Base-by-base conservation (phyloP, 148 eudicot genomes). In the Selenicereus undatus region DNA sequence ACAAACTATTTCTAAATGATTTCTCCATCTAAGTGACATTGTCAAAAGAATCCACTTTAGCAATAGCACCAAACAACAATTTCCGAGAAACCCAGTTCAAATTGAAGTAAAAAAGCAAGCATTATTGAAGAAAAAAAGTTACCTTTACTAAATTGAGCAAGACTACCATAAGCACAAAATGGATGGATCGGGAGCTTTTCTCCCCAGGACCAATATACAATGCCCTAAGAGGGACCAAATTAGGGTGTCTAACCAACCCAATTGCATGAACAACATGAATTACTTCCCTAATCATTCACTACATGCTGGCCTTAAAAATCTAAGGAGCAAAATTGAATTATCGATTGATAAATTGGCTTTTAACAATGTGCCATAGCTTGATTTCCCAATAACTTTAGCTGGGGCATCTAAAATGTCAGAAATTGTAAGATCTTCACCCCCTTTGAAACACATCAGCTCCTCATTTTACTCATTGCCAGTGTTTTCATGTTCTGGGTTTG, bases 121-220 rank as follows among this genome's bases (percentile, higher is more conserved):
- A 65, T 1, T 24, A 9, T 45, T 45, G 50, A 35, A 60, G 10
- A 22, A 66, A 2, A 77, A 32, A 22, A 48, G 17, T 29, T 84
- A 95, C 99, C 99, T 91, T 85, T 86, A n/a, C 91, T 90, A 76
- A 91, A 90, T 14, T 93, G 91, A 58, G 97, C 90, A 76, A 96
- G 85, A 86, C 84, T 92, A 16, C 91, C 90, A 56, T 52, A 43
- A 10, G 70, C 78, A 86, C 83, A 92, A 83, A 88, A 92, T 6
- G 99, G 98, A 90, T 90, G 89, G 80, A 96, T 92, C 65, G 93
- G 88, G 32, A 93, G 92, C 89, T 93, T 96, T 84, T 96, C 98
- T 9, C 98, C 98, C 82, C 93, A 87, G 2, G 90, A 83, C 99
- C 48, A 89, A 89, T 86, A 86, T 93, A 96, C 80, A 93, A 91